Base-by-base conservation (phyloP, 2,329 filamentous ascomycete species). In the Alternaria brassicae region DNA sequence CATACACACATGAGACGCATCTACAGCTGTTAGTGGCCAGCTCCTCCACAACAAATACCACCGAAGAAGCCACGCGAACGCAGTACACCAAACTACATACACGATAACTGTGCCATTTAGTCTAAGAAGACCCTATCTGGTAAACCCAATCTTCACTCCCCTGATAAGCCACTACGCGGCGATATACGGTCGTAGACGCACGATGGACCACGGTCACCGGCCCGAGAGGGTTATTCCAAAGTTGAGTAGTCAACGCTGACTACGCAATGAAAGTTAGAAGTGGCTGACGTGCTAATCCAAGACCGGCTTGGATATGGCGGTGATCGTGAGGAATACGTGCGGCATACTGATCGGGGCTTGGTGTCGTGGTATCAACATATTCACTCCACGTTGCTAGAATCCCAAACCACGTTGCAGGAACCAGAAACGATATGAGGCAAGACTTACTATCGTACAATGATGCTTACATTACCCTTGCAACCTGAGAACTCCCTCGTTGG, bases 201-300 rank as follows among this genome's bases (percentile, higher is more conserved):
- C 30, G 44, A 40, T 19, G 19, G 19, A 40, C 37, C 19, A 48
- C 19, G 44, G 28, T 25, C 44, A 48, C 44, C 44, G 44, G 44
- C 19, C 44, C 44, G 44, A 48, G 44, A 48, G 44, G 44, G 44
- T 48, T 34, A 19, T 34, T 48, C 44, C 44, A 30, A 48, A 36
- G 19, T 9, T 34, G 44, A 23, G 19, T 48, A 32, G 30, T 34
- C 30, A 48, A 17, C 12, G 30, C 19, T 48, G 44, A 47, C 44
- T 47, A 47, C 30, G 28, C 44, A 47, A 27, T 17, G 19, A 1
- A 34, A n/a, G 27, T 4, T 47, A 17, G 28, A 21, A 32, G 15
- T 47, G 44, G 44, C 28, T 32, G 44, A 36, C 19, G 17, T 34
- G 32, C 30, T 17, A 4, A 34, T 15, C 13, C 21, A 34, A 17